Conservation (phyloP, 2,329 filamentous ascomycete species). For the Microcyclospora tardicrescens region DNA sequence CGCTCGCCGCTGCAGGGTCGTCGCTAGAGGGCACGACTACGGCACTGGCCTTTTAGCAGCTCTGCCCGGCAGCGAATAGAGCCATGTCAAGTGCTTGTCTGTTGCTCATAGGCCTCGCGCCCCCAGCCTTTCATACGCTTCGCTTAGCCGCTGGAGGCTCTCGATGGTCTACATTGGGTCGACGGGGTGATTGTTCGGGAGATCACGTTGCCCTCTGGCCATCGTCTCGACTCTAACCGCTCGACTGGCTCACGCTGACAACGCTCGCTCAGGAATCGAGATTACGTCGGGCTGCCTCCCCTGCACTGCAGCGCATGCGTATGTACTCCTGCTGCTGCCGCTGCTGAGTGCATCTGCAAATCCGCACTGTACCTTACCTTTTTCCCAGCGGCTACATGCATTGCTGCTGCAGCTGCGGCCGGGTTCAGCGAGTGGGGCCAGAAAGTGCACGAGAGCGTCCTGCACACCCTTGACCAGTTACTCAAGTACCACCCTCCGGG, state of each 20-base stretch:
- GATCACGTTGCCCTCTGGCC: slow-evolving; percentile 2
- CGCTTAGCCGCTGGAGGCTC: slow-evolving; percentile 16
- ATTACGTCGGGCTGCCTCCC: slow-evolving; percentile 11
- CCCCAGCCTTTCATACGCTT: slow-evolving; percentile 17
- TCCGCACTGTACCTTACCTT: no score
- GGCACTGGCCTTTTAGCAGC: slow-evolving; percentile 9
- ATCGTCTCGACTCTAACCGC: slow-evolving; percentile 18
- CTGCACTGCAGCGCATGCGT: slow-evolving; percentile 9
- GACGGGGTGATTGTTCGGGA: not conserved
- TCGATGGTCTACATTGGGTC: slow-evolving; percentile 7
- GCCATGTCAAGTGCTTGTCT: slow-evolving; percentile 7
- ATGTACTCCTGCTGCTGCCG: slow-evolving; percentile 12
- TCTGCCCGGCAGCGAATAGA: slow-evolving; percentile 15
- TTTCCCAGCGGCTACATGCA: slow-evolving; percentile 30
- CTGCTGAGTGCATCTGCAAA: slow-evolving; percentile 8
- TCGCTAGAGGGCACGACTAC: slow-evolving; percentile 3
- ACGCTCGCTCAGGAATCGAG: not conserved
- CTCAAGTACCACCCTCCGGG: slow-evolving; percentile 12
- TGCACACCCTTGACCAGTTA: not conserved
- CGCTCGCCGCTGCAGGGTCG: slow-evolving; percentile 6
- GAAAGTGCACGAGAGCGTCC: slow-evolving; percentile 15
- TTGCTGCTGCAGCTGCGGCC: slow-evolving; percentile 14
- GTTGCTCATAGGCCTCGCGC: slow-evolving; percentile 15
- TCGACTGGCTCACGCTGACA: slow-evolving; percentile 9
- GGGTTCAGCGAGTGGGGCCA: slow-evolving; percentile 13